phyloP scores from a whole-genome alignment of 441 rosid species.

The Macaranga tanarius region DNA sequence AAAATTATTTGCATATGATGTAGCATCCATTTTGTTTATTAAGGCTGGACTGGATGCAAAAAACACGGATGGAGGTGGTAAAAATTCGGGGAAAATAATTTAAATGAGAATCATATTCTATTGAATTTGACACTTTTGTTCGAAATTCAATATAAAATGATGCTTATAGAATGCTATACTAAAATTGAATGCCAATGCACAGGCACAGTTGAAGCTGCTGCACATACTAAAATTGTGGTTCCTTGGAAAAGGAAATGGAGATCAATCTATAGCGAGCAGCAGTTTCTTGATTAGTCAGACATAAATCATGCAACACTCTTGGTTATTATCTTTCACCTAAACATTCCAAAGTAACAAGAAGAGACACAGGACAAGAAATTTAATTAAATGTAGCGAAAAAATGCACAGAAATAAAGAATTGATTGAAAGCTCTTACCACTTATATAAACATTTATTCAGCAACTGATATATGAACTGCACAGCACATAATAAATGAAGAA shows the following conservation, averaged over 20 bases:
- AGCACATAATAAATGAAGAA: conserved; percentile 26
- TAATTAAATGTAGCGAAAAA: neutral
- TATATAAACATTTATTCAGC: conserved; percentile 30
- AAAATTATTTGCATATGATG: neutral
- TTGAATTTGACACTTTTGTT: no score
- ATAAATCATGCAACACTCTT: neutral
- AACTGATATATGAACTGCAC: conserved; percentile 39
- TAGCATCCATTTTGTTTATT: no score
- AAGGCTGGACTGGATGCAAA: no score
- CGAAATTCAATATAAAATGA: no score
- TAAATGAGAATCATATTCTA: no score
- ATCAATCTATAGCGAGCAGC: neutral
- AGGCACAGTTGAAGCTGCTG: neutral
- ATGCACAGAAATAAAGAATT: neutral
- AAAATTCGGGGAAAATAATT: no score
- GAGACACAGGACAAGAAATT: neutral
- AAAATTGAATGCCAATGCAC: no score
- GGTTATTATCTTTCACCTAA: neutral
- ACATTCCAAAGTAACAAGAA: neutral
- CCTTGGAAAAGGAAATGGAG: neutral
- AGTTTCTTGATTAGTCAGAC: no score
- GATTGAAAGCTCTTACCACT: conserved; percentile 14
- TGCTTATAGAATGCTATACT: no score
- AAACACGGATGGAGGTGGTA: no score
- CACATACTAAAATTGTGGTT: conserved; percentile 13